phyloP scores from a whole-genome alignment of 2,329 filamentous ascomycete genomes.

The Penicillium verrucosum region DNA sequence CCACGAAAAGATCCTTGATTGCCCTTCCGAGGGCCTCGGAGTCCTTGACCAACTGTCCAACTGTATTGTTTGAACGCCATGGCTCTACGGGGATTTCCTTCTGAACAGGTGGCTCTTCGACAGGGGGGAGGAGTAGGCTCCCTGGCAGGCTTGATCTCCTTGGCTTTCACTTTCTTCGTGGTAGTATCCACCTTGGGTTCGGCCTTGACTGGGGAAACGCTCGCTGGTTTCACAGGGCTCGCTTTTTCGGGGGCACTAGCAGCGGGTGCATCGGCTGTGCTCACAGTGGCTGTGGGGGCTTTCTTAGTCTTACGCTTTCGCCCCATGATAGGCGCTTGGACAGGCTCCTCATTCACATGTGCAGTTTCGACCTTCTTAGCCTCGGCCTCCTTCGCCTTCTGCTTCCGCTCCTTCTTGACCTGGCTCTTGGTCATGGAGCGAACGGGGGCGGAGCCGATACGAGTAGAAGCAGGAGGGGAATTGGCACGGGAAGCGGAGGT shows the following conservation, averaged over 20 bases:
- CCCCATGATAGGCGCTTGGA: slow-evolving; percentile 61
- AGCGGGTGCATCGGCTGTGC: slow-evolving; percentile 11
- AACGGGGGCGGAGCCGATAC: slow-evolving; percentile 59
- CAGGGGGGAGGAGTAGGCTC: slow-evolving; percentile 19
- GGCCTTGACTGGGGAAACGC: slow-evolving; percentile 19
- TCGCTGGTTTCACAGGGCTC: slow-evolving; percentile 17
- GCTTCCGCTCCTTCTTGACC: slow-evolving; percentile 56
- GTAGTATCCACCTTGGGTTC: slow-evolving; percentile 22
- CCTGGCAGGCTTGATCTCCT: slow-evolving; percentile 22
- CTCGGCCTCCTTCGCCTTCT: slow-evolving; percentile 49
- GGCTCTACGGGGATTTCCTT: slow-evolving; percentile 27
- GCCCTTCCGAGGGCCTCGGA: slow-evolving; percentile 33
- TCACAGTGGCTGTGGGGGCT: slow-evolving; percentile 30
- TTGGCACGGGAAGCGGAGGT: slow-evolving; percentile 59
- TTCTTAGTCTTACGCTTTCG: slow-evolving; percentile 60
- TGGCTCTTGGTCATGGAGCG: slow-evolving; percentile 61
- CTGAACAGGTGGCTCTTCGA: slow-evolving; percentile 20
- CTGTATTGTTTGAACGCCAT: slow-evolving; percentile 41
- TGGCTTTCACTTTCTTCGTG: slow-evolving; percentile 24
- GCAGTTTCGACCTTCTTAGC: slow-evolving; percentile 42
- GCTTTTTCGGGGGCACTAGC: slow-evolving; percentile 13
- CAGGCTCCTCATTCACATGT: slow-evolving; percentile 47
- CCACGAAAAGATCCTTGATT: slow-evolving; percentile 42
- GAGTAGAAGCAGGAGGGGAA: slow-evolving; percentile 52
- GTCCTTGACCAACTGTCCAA: slow-evolving; percentile 40